A percentile compares a stretch with the other conserved stretches of the same genome.
Evolutionary conservation across 352 stramenopile genomes (phyloP).

Genomic region (Paralagenidium karlingii): DNA sequence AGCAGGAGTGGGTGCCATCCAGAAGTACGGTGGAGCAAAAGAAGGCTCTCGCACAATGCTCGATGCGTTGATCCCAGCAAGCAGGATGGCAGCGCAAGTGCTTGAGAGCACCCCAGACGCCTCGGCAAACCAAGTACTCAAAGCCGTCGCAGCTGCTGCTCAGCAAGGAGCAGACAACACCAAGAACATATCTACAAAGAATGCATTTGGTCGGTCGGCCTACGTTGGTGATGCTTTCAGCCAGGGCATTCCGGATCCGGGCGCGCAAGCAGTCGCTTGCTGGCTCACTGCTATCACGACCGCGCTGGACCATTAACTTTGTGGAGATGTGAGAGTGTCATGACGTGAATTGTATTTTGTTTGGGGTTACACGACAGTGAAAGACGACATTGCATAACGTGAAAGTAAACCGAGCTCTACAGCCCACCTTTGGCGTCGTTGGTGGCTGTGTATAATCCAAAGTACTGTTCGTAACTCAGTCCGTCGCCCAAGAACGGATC

Average conservation of each 20-base stretch:
- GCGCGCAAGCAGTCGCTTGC: slow-evolving; percentile 87
- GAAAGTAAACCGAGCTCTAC: slow-evolving; percentile 1
- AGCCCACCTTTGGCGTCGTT: slow-evolving; percentile 2
- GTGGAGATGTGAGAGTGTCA: slow-evolving; percentile 5
- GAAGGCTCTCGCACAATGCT: slow-evolving; percentile 94
- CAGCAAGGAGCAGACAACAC: slow-evolving; percentile 86
- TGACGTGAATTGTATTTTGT: slow-evolving; percentile 6
- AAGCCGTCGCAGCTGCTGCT: slow-evolving; percentile 53
- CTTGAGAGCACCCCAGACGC: slow-evolving; percentile 12
- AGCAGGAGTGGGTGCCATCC: slow-evolving; percentile 65
- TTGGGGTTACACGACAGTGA: background rate
- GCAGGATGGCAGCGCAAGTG: too few species aligned
- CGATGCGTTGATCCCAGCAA: slow-evolving; percentile 89
- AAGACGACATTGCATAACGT: background rate
- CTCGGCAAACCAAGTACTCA: slow-evolving; percentile 11
- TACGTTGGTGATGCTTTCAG: slow-evolving; percentile 87
- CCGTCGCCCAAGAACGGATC: slow-evolving; percentile 3
- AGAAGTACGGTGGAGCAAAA: slow-evolving; percentile 89
- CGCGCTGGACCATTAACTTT: slow-evolving; percentile 14
- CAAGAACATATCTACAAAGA: slow-evolving; percentile 66
- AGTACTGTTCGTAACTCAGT: slow-evolving; percentile 7
- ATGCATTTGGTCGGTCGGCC: slow-evolving; percentile 54
- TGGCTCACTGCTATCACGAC: slow-evolving; percentile 66
- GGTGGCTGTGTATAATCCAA: slow-evolving; percentile 5
- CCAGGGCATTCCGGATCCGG: slow-evolving; percentile 87